Evolutionary conservation across 2,329 filamentous ascomycete species (phyloP).

Genomic region (Talaromyces sp.): DNA sequence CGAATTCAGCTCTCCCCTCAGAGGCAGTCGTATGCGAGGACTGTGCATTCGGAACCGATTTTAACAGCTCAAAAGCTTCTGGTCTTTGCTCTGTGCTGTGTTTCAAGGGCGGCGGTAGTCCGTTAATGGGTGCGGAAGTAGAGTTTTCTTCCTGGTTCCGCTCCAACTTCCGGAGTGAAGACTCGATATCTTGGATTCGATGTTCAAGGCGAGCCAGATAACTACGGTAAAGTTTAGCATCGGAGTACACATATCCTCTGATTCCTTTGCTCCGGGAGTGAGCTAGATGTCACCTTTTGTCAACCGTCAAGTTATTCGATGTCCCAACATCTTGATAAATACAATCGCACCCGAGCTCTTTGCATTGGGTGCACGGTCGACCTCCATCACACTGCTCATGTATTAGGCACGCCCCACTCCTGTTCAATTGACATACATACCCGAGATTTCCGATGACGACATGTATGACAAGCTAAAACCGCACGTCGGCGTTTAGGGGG

Average conservation of each 20-base stretch:
- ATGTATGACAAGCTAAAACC: constrained; percentile 44
- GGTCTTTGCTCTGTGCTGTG: neutral
- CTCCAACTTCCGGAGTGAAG: constrained; percentile 8
- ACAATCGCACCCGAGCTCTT: constrained; percentile 47
- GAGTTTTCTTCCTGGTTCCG: neutral
- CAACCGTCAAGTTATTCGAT: constrained; percentile 42
- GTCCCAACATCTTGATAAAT: constrained; percentile 42
- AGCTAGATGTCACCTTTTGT: constrained; percentile 34
- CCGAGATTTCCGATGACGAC: constrained; percentile 35
- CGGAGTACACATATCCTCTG: neutral
- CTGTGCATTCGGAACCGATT: neutral
- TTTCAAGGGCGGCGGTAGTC: neutral
- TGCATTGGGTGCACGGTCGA: constrained; percentile 49
- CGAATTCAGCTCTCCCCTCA: constrained; percentile 4
- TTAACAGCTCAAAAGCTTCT: neutral
- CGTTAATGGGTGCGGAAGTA: neutral
- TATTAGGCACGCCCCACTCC: neutral
- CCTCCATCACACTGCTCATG: constrained; percentile 45
- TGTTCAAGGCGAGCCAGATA: constrained; percentile 12
- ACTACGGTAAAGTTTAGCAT: neutral
- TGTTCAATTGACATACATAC: neutral
- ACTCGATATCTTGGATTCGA: constrained; percentile 8
- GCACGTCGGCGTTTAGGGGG: constrained; percentile 39
- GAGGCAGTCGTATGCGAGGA: neutral
- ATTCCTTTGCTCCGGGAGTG: neutral